Conservation (phyloP, 495 filamentous ascomycete species). For the Penicillium bialowiezense region DNA sequence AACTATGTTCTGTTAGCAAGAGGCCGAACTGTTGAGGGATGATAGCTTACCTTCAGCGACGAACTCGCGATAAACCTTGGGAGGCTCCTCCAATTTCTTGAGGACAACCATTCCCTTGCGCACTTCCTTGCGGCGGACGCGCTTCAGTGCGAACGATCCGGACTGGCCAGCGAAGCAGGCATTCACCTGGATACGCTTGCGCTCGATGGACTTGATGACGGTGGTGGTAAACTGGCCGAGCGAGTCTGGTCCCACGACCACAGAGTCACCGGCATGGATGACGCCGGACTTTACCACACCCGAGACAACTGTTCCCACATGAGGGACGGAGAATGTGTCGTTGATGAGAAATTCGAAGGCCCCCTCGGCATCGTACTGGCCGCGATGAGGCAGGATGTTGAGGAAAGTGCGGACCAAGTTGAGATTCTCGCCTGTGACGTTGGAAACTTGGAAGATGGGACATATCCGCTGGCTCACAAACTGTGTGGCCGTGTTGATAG, state of each 20-base stretch:
- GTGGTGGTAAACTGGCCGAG: conserved; percentile 91
- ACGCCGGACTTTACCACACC: conserved; percentile 84
- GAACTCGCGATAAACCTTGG: conserved; percentile 88
- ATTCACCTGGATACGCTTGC: conserved; percentile 88
- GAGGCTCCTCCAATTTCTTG: conserved; percentile 69
- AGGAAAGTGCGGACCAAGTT: conserved; percentile 82
- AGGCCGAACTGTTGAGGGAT: background rate
- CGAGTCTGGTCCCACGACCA: conserved; percentile 87
- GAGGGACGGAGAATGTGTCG: conserved; percentile 98
- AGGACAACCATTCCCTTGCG: conserved; percentile 98
- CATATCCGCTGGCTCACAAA: conserved; percentile 95
- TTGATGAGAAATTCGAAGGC: conserved; percentile 96
- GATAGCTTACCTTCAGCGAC: conserved; percentile 72
- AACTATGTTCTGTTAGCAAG: conserved; percentile 49
- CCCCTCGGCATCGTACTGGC: conserved; percentile 82
- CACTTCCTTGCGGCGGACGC: conserved; percentile 86
- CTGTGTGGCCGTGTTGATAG: conserved; percentile 91
- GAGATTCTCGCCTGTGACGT: conserved; percentile 88
- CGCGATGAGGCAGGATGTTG: conserved; percentile 93
- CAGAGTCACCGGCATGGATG: conserved; percentile 84
- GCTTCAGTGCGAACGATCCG: conserved; percentile 85
- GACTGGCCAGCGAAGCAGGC: conserved; percentile 89
- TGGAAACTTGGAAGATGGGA: conserved; percentile 96
- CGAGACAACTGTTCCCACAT: conserved; percentile 93
- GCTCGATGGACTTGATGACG: conserved; percentile 87